Base-by-base conservation (phyloP, 2,329 filamentous ascomycete genomes). In the Claviceps sorghi region DNA sequence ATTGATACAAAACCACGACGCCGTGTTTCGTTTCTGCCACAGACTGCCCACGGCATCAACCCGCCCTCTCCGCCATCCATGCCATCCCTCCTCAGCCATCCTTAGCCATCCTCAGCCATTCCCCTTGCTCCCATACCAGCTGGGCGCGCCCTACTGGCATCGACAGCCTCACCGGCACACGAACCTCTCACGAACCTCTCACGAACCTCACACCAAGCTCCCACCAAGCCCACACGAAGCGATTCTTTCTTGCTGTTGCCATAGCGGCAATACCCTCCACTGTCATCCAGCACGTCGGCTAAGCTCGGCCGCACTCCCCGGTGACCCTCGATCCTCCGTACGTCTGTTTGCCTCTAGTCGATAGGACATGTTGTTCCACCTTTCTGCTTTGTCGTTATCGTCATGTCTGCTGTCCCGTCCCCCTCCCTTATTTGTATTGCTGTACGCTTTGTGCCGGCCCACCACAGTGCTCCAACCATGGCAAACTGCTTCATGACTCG, bases 401-500 rank as follows among this genome's bases (percentile, higher is more conserved):
- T 44, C 13, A 11, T 36, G 21, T 17, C 38, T 32, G 10, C 41
- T 21, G 29, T 42, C 7, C 21, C 8, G 17, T 17, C 29, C 19
- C 41, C 2, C 11, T 44, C 26, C 15, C 13, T 34, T n/a, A 9
- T 13, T 19, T 49, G 34, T 22, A n/a, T 11, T 26, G 19, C 5
- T 42, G 29, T 53, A 41, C 46, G 48, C 10, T 13, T n/a, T 53
- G 47, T 49, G 51, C 15, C 13, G 21, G 32, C 6, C 22, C 40
- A 4, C 42, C 11, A 32, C 38, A 26, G 19, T 30, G 32, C 34
- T 46, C 46, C 32, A 22, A 17, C 40, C 1, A 46, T 26, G 42
- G 51, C 51, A 50, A 53, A 53, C 51, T 45, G 34, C 19, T 43
- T 32, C n/a, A 32, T 29, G 48, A n/a, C 5, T 32, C 19, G 15